These are phyloP conservation scores for Tilletia caries DNA, from an alignment of 1,284 basidiomycete species.

Conservation along the genomic window DNA sequence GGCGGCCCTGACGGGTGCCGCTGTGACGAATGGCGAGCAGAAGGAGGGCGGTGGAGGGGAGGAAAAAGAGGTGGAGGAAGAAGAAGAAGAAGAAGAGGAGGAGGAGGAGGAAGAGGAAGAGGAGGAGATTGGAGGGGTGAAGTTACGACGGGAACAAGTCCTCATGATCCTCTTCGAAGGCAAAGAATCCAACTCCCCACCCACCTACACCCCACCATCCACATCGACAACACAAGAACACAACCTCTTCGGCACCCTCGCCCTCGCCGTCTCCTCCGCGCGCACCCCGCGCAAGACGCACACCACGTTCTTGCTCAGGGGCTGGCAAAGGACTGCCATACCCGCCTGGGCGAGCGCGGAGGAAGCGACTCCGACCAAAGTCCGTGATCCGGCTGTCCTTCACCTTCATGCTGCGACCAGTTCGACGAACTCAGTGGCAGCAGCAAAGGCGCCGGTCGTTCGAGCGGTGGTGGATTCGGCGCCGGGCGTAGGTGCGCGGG, in stretches of 20 bases:
- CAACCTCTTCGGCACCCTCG: background rate
- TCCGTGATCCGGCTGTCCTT: background rate
- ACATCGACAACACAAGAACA: slow-evolving; percentile 2
- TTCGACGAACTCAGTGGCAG: no score
- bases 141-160: slow-evolving; percentile 23
- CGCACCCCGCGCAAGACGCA: background rate
- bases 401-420: no score
- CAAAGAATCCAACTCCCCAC: background rate
- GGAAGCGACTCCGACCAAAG: background rate
- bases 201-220: background rate
- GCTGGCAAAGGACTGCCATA: background rate
- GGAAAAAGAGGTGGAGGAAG: slow-evolving; percentile 18
- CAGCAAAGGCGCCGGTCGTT: no score
- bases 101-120: background rate
- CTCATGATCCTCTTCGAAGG: slow-evolving; percentile 21
- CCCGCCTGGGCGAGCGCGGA: background rate
- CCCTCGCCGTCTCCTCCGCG: background rate
- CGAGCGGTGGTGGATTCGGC: background rate
- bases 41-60: slow-evolving; percentile 17
- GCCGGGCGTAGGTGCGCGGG: background rate
- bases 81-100: slow-evolving; percentile 18
- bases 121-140: slow-evolving; percentile 18
- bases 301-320: background rate
- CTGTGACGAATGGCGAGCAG: background rate
- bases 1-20: background rate